Conservation (phyloP, 306 rosid species). For the Pueraria montana region DNA sequence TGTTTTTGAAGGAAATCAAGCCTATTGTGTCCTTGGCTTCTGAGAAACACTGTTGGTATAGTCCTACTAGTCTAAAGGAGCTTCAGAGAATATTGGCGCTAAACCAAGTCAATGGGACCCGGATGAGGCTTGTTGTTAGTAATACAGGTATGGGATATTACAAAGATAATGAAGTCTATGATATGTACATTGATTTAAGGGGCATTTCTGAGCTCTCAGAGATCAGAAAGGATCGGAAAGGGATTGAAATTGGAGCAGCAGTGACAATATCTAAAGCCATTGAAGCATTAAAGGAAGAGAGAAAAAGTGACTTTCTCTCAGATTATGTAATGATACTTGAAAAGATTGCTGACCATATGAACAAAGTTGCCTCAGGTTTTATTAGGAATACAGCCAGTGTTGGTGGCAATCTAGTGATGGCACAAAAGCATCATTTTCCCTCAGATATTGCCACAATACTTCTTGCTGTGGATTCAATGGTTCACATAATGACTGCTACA, state of each 20-base stretch:
- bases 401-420: constrained; percentile 96
- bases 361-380: constrained; percentile 75
- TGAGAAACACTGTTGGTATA: constrained; percentile 64
- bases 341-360: constrained; percentile 76
- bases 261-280: constrained; percentile 77
- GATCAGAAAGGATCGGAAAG: constrained; percentile 63
- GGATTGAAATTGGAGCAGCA: constrained; percentile 80
- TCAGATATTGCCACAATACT: constrained; percentile 87
- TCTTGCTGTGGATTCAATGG: constrained; percentile 77
- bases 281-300: constrained; percentile 58
- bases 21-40: constrained; percentile 54
- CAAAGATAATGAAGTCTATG: constrained; percentile 66
- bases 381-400: constrained; percentile 80
- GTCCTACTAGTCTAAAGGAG: constrained; percentile 64
- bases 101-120: constrained; percentile 37
- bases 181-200: constrained; percentile 67
- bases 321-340: constrained; percentile 58
- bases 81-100: constrained; percentile 57
- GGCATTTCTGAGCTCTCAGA: constrained; percentile 69
- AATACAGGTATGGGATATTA: constrained; percentile 89
- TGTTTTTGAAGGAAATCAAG: constrained; percentile 66
- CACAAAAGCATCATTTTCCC: constrained; percentile 84
- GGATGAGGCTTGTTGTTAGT: constrained; percentile 66
- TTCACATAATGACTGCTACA: constrained; percentile 63
- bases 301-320: constrained; percentile 43